Evolutionary conservation across 2,329 filamentous ascomycete genomes (phyloP).

Genomic region (Reticulascus tulasneorum): DNA sequence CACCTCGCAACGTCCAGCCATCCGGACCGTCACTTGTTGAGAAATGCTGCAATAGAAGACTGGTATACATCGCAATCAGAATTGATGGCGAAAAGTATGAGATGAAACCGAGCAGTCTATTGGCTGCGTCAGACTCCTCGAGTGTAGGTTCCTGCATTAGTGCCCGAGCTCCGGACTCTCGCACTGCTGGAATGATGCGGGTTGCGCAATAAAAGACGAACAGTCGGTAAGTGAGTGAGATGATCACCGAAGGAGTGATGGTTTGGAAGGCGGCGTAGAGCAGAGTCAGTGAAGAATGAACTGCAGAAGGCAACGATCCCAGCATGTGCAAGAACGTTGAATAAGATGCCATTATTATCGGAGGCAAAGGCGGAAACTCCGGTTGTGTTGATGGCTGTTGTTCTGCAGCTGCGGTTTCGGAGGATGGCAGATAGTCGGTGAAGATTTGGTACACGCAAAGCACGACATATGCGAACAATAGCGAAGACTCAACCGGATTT

Average conservation of each 20-base stretch:
- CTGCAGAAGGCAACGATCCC: slow-evolving; percentile 75
- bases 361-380: slow-evolving; percentile 94
- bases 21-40: slow-evolving; percentile 67
- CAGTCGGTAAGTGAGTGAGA: slow-evolving; percentile 88
- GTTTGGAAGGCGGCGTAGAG: slow-evolving; percentile 90
- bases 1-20: slow-evolving; percentile 82
- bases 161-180: slow-evolving; percentile 78
- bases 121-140: slow-evolving; percentile 80
- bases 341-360: slow-evolving; percentile 97
- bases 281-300: slow-evolving; percentile 80
- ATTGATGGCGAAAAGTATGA: slow-evolving; percentile 95
- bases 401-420: slow-evolving; percentile 52
- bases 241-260: slow-evolving; percentile 92
- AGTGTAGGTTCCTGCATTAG: slow-evolving; percentile 80
- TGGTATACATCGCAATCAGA: slow-evolving; percentile 93
- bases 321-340: slow-evolving; percentile 83
- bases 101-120: slow-evolving; percentile 73
- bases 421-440: slow-evolving; percentile 88
- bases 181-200: slow-evolving; percentile 89
- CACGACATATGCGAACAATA: slow-evolving; percentile 73
- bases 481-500: slow-evolving; percentile 55
- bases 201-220: slow-evolving; percentile 95
- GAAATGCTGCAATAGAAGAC: slow-evolving; percentile 92
- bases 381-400: slow-evolving; percentile 55
- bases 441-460: slow-evolving; percentile 99